phyloP scores from a whole-genome alignment of 306 rosid genomes.

The Castanea mollissima region DNA sequence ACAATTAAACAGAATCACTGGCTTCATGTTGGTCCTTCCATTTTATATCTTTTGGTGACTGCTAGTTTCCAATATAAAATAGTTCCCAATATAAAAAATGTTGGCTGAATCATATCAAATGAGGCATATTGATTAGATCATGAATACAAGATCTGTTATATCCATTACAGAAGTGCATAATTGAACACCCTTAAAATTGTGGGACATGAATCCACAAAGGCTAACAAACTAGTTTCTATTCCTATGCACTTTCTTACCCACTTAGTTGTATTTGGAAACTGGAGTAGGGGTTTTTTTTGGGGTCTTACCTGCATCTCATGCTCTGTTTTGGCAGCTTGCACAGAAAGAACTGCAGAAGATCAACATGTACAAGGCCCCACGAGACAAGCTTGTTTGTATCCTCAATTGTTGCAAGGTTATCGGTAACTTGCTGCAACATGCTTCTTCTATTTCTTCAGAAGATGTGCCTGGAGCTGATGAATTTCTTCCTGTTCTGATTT shows the following conservation, averaged over 20 bases:
- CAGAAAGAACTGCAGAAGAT: constrained; percentile 96
- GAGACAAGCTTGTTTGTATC: constrained; percentile 94
- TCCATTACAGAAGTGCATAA: background rate
- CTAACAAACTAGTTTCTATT: background rate
- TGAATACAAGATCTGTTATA: background rate
- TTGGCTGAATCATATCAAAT: background rate
- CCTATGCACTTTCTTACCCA: background rate
- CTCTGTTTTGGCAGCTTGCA: constrained; percentile 72
- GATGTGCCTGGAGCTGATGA: constrained; percentile 96
- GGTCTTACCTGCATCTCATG: constrained; percentile 20
- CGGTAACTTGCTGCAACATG: constrained; percentile 79
- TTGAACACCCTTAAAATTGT: background rate
- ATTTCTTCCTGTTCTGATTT: constrained; percentile 95
- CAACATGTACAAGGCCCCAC: constrained; percentile 97
- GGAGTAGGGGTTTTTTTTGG: background rate
- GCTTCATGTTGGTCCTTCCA: background rate
- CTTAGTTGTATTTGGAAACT: background rate
- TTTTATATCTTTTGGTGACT: background rate
- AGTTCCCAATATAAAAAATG: background rate
- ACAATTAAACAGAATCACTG: background rate
- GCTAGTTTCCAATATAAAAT: background rate
- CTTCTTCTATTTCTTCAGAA: constrained; percentile 82
- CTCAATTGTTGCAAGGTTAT: constrained; percentile 96
- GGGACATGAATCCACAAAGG: background rate
- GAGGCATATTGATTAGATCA: background rate